These are phyloP conservation scores for Trifolium pratense DNA, from an alignment of 306 rosid genomes.

Conservation along the genomic window DNA sequence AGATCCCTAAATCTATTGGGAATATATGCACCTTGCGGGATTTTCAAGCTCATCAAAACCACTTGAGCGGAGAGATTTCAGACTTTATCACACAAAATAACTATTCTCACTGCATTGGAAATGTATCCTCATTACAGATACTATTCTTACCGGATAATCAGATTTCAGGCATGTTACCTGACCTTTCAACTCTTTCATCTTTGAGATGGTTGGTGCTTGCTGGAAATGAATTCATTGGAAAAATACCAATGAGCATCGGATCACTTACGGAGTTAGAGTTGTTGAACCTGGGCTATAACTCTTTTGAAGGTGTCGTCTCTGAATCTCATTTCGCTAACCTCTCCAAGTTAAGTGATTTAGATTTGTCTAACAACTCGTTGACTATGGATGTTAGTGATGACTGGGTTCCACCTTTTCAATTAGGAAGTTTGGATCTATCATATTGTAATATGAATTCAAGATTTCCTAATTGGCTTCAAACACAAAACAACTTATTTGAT, in stretches of 20 bases:
- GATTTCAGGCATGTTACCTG: constrained; percentile 13
- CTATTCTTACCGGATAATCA: not conserved
- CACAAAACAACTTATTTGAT: rapidly evolving
- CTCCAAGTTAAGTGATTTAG: not conserved
- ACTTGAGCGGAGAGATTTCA: constrained; percentile 10
- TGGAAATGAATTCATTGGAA: not conserved
- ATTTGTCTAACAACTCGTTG: not conserved
- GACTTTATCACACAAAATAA: not conserved
- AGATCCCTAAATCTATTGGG: constrained; percentile 16
- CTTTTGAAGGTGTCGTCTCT: not conserved
- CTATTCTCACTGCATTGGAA: not conserved
- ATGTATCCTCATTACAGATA: not conserved
- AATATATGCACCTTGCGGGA: constrained; percentile 14
- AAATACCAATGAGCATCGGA: not conserved
- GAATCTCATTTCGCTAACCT: constrained; percentile 29
- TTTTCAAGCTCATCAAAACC: rapidly evolving
- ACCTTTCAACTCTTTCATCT: constrained; percentile 13
- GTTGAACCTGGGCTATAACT: rapidly evolving
- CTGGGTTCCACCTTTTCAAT: constrained; percentile 40
- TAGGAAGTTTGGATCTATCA: rapidly evolving
- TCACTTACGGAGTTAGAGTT: rapidly evolving
- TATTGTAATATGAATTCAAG: not conserved
- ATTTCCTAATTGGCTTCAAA: constrained; percentile 26
- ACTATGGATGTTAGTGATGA: not conserved
- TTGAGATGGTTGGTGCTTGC: rapidly evolving